Evolutionary conservation across 2,329 filamentous ascomycete genomes (phyloP).

Genomic region (Cladophialophora carrionii): DNA sequence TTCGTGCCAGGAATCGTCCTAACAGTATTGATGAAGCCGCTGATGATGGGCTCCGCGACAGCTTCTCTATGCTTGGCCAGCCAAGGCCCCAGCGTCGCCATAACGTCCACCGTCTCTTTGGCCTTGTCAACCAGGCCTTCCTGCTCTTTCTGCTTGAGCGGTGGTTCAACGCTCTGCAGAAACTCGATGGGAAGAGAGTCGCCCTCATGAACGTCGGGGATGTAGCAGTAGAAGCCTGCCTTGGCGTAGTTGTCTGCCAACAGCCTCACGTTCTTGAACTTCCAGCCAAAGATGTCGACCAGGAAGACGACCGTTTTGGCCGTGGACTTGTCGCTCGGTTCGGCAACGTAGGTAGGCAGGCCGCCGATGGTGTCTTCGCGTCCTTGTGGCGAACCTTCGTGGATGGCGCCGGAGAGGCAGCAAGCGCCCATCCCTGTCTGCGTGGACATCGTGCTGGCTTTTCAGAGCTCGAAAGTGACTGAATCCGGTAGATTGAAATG

Average conservation of each 20-base stretch:
- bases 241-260: slow-evolving; percentile 55
- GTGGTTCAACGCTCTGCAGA: slow-evolving; percentile 50
- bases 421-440: slow-evolving; percentile 48
- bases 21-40: slow-evolving; percentile 49
- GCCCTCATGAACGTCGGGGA: slow-evolving; percentile 48
- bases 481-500: not conserved
- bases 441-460: slow-evolving; percentile 42
- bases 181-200: slow-evolving; percentile 48
- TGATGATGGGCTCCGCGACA: slow-evolving; percentile 49
- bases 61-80: slow-evolving; percentile 50
- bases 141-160: slow-evolving; percentile 46
- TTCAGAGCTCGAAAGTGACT: too few relatives aligned
- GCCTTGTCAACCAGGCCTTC: slow-evolving; percentile 47
- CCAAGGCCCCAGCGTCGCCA: slow-evolving; percentile 50
- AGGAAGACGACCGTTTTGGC: slow-evolving; percentile 54
- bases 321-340: slow-evolving; percentile 48
- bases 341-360: slow-evolving; percentile 50
- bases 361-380: slow-evolving; percentile 48
- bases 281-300: slow-evolving; percentile 55
- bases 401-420: slow-evolving; percentile 46
- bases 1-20: slow-evolving; percentile 45
- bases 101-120: slow-evolving; percentile 47
- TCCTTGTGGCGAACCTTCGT: slow-evolving; percentile 40
- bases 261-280: slow-evolving; percentile 52
- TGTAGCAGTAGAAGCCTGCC: slow-evolving; percentile 51